These are phyloP conservation scores for Conticribra weissflogii DNA, from an alignment of 108 stramenopile species.

Conservation along the genomic window DNA sequence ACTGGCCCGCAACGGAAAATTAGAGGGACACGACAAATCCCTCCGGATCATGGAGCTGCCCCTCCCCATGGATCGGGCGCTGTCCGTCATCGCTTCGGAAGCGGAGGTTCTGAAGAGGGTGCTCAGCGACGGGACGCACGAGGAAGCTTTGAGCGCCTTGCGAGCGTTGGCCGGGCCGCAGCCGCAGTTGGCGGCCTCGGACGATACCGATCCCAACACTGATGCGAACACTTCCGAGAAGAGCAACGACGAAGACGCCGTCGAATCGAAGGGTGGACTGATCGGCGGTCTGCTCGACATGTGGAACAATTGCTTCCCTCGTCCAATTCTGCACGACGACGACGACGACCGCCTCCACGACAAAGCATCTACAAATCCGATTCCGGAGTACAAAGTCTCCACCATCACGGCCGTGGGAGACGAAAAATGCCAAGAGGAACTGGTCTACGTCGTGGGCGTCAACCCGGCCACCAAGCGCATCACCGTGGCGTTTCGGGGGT, in stretches of 20 bases:
- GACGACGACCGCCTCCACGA: not conserved
- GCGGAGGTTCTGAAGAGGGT: slow-evolving; percentile 34
- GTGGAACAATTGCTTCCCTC: slow-evolving; percentile 10
- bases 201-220: too few species aligned
- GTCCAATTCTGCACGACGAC: not conserved
- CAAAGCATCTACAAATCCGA: not conserved
- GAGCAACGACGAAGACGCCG: not conserved
- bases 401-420: slow-evolving; percentile 53
- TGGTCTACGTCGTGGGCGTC: slow-evolving; percentile 62
- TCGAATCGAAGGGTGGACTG: not conserved
- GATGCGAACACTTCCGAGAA: too few species aligned
- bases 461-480: slow-evolving; percentile 53
- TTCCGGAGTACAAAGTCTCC: slow-evolving; percentile 10
- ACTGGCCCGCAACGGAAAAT: slow-evolving; percentile 43
- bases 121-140: slow-evolving; percentile 50
- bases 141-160: slow-evolving; percentile 36
- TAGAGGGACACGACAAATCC: slow-evolving; percentile 19
- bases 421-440: slow-evolving; percentile 46
- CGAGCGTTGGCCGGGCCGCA: slow-evolving; percentile 13
- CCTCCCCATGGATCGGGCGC: slow-evolving; percentile 39
- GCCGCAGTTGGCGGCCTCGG: slow-evolving; percentile 2
- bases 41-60: slow-evolving; percentile 41
- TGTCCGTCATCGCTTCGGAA: slow-evolving; percentile 43
- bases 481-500: slow-evolving; percentile 70
- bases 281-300: slow-evolving; percentile 15